Conservation (phyloP, 2,329 filamentous ascomycete species). For the Aspergillus bombycis region DNA sequence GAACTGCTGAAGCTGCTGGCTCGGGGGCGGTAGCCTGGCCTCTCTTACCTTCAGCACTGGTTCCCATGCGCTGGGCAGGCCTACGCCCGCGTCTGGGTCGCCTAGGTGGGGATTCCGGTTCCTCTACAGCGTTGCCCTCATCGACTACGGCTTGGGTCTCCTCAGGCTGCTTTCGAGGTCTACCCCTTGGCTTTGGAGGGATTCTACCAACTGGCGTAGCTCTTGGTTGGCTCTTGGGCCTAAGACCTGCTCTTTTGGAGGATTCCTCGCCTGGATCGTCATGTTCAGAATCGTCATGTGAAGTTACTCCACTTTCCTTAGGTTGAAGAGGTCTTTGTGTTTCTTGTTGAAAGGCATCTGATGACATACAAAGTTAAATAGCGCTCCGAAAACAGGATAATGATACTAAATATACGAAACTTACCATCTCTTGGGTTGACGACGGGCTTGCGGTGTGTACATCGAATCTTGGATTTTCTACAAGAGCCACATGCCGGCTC, state of each 20-base stretch:
- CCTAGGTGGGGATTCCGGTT: neutral
- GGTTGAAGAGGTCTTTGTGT: neutral
- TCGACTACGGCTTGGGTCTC: neutral
- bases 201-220: neutral
- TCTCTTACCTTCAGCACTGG: neutral
- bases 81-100: neutral
- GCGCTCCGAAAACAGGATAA: too few relatives aligned
- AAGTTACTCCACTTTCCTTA: neutral
- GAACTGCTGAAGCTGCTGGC: neutral
- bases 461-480: constrained; percentile 31
- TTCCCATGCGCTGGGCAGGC: neutral
- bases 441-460: constrained; percentile 23
- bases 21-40: neutral
- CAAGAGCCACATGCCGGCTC: constrained; percentile 26
- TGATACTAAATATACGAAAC: too few relatives aligned
- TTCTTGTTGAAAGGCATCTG: neutral
- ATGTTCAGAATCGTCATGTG: neutral
- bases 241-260: neutral
- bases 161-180: neutral
- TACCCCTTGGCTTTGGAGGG: neutral
- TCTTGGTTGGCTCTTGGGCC: neutral
- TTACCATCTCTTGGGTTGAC: neutral
- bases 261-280: neutral
- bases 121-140: neutral
- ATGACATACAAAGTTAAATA: neutral